Evolutionary conservation across 352 stramenopile genomes (phyloP), one percentile per base, ranked within the genome.

Genomic region (Pythium brassicae): DNA sequence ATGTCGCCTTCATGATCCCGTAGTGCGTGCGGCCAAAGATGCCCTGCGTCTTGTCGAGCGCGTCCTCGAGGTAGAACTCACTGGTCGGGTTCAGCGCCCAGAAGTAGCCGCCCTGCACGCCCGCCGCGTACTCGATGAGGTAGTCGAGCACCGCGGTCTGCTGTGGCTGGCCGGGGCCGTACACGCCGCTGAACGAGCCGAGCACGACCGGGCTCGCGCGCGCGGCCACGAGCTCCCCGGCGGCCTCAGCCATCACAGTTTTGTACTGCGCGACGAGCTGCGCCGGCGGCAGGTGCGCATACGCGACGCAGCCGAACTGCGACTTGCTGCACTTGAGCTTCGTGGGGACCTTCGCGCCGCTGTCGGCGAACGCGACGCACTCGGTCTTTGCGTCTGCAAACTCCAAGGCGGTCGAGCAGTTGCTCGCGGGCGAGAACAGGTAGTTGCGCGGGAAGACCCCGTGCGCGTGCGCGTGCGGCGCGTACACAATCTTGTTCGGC

Each of bases 31-130:
- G 66, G 25, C 66, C 74, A 48, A 89, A 81, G 9, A 71, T 58
- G 15, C 73, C 76, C 40, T 62, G 63, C 39, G 73, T 68, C 17
- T 57, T 55, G 63, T 83, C 70, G 17, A 61, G 59, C 35, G 73
- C 69, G 58, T 84, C 71, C 49, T 86, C 76, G 3, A 84, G 59
- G 54, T 79, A 86, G 39, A 78, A 78, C 40, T 83, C 65, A 1
- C 59, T 80, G 55, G 87, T 73, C 10, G 80, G 77, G 49, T 90
- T 90, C 26, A 88, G 57, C 3, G 71, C 71, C 66, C 75, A 90
- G 48, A 81, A 83, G 62, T 85, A 90, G 7, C 75, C 77, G 17
- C 80, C 77, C 52, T 77, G 74, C 27, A 83, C 56, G 20, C 55
- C 68, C 7, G 63, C 63, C 10, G 75, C 71, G 29, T 81, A 86